phyloP scores from a whole-genome alignment of 1,284 basidiomycete species.

The Tylopilus sp. region DNA sequence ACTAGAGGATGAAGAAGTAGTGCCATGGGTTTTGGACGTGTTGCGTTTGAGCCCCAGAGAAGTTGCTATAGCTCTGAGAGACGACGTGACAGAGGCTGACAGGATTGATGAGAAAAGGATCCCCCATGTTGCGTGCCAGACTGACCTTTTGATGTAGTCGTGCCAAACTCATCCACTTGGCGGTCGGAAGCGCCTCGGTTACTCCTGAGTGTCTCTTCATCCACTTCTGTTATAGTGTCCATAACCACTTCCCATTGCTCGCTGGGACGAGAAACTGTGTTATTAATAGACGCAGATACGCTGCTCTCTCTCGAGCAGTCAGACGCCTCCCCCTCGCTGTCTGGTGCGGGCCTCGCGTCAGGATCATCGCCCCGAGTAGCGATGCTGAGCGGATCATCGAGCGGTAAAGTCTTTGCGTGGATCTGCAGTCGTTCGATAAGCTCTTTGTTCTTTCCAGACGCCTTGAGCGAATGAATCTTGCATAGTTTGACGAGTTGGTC shows the following conservation, averaged over 20 bases:
- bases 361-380: conserved; percentile 44
- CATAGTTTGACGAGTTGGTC: conserved; percentile 76
- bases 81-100: conserved; percentile 52
- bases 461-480: conserved; percentile 73
- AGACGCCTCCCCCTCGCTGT: conserved; percentile 34
- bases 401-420: conserved; percentile 57
- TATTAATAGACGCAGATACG: conserved; percentile 15
- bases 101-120: conserved; percentile 12
- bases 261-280: conserved; percentile 42
- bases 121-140: neutral
- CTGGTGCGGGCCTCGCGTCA: conserved; percentile 19
- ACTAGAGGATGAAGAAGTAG: conserved; percentile 26
- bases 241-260: conserved; percentile 76
- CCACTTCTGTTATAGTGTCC: conserved; percentile 63
- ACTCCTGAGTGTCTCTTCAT: conserved; percentile 41
- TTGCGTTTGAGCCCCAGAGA: conserved; percentile 63
- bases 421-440: conserved; percentile 61
- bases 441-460: conserved; percentile 69
- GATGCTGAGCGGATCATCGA: conserved; percentile 47
- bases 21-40: conserved; percentile 31
- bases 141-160: conserved; percentile 58
- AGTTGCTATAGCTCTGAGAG: conserved; percentile 62
- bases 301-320: conserved; percentile 19
- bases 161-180: conserved; percentile 60
- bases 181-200: conserved; percentile 25